Percentiles rank a stretch among this genome's conserved stretches.
Evolutionary conservation across 2,329 filamentous ascomycete species (phyloP).

Genomic region (Cladosporium colombiae): DNA sequence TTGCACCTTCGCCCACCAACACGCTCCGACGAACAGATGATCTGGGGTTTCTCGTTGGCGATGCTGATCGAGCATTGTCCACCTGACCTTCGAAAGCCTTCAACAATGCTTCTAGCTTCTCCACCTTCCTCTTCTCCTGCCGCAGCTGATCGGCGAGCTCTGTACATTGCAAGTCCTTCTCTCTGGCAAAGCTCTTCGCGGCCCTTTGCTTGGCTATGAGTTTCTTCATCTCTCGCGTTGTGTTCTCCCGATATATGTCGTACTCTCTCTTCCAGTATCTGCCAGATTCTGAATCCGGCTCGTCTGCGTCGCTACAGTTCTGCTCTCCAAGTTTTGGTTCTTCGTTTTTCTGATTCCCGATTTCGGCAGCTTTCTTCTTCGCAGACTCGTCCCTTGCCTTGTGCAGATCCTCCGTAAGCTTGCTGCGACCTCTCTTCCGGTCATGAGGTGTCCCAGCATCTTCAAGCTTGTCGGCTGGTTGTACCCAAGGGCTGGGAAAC

Average conservation of each 20-base stretch:
- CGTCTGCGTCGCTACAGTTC: conserved; percentile 31
- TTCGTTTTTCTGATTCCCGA: neutral
- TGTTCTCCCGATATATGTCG: conserved; percentile 70
- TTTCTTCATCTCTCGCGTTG: conserved; percentile 72
- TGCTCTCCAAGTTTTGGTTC: neutral
- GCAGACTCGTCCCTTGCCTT: conserved; percentile 45
- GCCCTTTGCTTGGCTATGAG: conserved; percentile 77
- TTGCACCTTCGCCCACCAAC: conserved; percentile 7
- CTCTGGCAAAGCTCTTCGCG: conserved; percentile 75
- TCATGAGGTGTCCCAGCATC: conserved; percentile 33
- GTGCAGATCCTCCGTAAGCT: conserved; percentile 48
- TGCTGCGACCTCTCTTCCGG: conserved; percentile 38
- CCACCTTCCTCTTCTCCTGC: conserved; percentile 67
- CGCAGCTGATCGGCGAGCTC: conserved; percentile 66
- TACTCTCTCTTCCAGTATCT: conserved; percentile 81
- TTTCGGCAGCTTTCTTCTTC: conserved; percentile 25
- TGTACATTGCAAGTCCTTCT: conserved; percentile 72
- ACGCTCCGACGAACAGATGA: neutral
- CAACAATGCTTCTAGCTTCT: conserved; percentile 60
- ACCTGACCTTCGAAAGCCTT: conserved; percentile 42
- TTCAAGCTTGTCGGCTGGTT: conserved; percentile 39
- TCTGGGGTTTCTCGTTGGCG: neutral
- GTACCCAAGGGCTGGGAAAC: conserved; percentile 53
- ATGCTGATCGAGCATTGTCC: neutral
- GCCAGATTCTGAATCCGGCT: conserved; percentile 73